Evolutionary conservation across 2,329 filamentous ascomycete genomes (phyloP).

Genomic region (Metarhizium album): DNA sequence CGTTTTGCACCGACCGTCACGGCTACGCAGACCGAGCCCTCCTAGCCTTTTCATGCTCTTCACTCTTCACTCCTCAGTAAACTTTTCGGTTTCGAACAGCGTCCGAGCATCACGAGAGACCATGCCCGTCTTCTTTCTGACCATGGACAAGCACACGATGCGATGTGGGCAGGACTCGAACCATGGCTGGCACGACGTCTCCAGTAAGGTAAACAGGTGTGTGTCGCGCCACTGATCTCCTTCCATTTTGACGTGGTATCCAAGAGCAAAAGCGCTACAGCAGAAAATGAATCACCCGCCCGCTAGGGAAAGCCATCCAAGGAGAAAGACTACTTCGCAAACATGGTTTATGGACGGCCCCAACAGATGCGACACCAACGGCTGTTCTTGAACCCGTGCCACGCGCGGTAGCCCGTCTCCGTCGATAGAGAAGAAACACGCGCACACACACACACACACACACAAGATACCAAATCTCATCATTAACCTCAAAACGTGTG

Average conservation of each 20-base stretch:
- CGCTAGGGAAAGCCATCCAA: background rate
- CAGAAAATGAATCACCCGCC: constrained; percentile 1
- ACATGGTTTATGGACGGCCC: background rate
- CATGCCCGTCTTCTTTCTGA: no score
- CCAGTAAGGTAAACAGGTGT: background rate
- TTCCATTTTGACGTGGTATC: constrained; percentile 12
- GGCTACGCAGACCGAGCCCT: no score
- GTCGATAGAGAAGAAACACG: background rate
- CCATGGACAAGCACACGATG: background rate
- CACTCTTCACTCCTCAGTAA: no score
- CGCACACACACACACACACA: background rate
- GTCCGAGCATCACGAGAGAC: no score
- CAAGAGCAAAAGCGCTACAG: constrained; percentile 12
- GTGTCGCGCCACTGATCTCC: background rate
- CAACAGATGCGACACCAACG: background rate
- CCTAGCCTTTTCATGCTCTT: no score
- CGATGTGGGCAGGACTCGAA: no score
- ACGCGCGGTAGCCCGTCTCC: background rate
- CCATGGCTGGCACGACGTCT: background rate
- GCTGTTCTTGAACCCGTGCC: background rate
- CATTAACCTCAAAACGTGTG: constrained; percentile 24
- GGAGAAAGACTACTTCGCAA: background rate
- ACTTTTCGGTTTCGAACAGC: no score
- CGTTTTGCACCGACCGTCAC: no score
- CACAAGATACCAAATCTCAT: background rate